Conservation (phyloP, 345 rosid species). For the Salix exigua region DNA sequence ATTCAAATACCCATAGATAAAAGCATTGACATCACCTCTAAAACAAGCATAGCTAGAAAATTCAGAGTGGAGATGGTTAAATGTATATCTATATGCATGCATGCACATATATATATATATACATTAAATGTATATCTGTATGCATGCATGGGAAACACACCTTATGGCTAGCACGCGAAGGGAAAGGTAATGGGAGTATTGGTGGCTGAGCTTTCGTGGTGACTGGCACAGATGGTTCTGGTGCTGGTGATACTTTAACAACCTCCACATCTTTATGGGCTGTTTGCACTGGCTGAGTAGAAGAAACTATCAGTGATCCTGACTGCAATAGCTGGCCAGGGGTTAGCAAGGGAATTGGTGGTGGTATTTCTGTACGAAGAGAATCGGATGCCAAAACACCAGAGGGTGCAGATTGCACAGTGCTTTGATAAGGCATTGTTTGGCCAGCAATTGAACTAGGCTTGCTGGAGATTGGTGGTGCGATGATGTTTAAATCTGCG, state of each 20-base stretch:
- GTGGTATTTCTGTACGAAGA: conserved; percentile 39
- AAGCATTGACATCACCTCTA: neutral
- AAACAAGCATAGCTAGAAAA: neutral
- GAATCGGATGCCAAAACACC: conserved; percentile 42
- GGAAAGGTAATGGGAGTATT: conserved; percentile 73
- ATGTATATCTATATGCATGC: neutral
- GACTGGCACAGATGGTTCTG: conserved; percentile 44
- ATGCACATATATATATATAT: neutral
- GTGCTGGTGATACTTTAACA: conserved; percentile 52
- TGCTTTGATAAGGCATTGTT: conserved; percentile 42
- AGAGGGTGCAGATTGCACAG: conserved; percentile 40
- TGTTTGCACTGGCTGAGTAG: conserved; percentile 42
- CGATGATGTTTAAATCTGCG: conserved; percentile 40
- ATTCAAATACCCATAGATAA: neutral
- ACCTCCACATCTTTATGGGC: conserved; percentile 68
- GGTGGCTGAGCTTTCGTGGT: conserved; percentile 70
- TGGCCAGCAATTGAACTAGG: conserved; percentile 43
- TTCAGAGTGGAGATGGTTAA: neutral
- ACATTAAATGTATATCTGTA: neutral
- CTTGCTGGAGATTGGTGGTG: conserved; percentile 42
- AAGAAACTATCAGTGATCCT: conserved; percentile 37
- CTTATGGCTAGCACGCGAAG: conserved; percentile 50
- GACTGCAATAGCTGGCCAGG: conserved; percentile 77
- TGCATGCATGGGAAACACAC: conserved; percentile 18
- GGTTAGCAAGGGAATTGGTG: conserved; percentile 55